Evolutionary conservation across 257 asterid genomes (phyloP).

Genomic region (Euphrasia confusa): DNA sequence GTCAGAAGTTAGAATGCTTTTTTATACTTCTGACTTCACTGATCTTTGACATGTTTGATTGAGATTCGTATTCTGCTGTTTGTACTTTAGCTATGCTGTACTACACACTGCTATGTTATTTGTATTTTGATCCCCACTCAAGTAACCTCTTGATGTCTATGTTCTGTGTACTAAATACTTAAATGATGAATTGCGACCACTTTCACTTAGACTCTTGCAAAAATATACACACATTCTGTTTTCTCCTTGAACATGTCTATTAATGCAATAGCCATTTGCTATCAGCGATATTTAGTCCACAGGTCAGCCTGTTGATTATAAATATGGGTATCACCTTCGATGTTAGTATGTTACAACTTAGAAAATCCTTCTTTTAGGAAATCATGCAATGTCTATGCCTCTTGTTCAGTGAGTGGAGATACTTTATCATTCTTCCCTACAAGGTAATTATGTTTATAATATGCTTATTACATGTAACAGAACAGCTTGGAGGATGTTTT

Average conservation of each 20-base stretch:
- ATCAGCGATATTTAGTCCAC: constrained; percentile 8
- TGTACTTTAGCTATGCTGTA: constrained; percentile 16
- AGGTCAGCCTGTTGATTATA: constrained; percentile 15
- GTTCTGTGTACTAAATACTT: background rate
- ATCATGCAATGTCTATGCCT: constrained; percentile 19
- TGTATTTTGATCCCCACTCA: background rate
- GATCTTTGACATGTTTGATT: constrained; percentile 15
- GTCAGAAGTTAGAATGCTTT: background rate
- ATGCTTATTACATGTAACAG: constrained; percentile 41
- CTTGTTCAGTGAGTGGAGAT: constrained; percentile 15
- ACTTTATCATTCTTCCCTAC: constrained; percentile 16
- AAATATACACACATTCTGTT: background rate
- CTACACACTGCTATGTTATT: constrained; percentile 1
- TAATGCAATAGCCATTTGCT: background rate
- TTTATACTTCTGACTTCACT: constrained; percentile 7
- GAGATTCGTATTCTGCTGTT: constrained; percentile 11
- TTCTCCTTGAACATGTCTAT: background rate
- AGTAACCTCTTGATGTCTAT: constrained; percentile 17
- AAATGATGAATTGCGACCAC: background rate
- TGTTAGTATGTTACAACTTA: background rate
- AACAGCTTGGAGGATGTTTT: constrained; percentile 89
- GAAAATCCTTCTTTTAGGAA: constrained; percentile 9
- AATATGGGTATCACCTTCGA: constrained; percentile 1
- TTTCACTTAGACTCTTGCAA: background rate
- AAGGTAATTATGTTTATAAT: constrained; percentile 19